Conservation (phyloP, 495 filamentous ascomycete species). For the Lasiosphaeria miniovina region DNA sequence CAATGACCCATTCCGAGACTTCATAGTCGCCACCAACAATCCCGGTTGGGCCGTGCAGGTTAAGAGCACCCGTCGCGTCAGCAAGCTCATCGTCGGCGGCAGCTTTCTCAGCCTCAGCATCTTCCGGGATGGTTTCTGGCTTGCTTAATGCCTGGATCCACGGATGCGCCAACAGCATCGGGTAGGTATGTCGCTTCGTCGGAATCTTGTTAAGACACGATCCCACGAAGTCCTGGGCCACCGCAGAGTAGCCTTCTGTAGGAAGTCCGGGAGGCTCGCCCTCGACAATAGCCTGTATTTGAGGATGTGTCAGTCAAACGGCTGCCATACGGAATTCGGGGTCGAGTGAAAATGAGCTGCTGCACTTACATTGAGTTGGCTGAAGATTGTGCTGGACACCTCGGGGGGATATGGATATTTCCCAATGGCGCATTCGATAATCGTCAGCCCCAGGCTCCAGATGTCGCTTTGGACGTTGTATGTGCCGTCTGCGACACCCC, state of each 20-base stretch:
- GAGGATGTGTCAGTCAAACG: constrained; percentile 7
- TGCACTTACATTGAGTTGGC: constrained; percentile 85
- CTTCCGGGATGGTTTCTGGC: constrained; percentile 77
- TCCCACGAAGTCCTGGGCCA: constrained; percentile 81
- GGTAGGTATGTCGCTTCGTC: constrained; percentile 84
- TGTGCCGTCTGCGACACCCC: constrained; percentile 70
- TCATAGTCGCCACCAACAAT: constrained; percentile 61
- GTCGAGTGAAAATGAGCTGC: not conserved
- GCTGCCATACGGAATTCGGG: not conserved
- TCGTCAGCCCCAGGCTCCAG: constrained; percentile 90
- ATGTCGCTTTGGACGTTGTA: constrained; percentile 99
- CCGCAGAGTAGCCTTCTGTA: constrained; percentile 67
- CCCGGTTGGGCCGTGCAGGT: constrained; percentile 38
- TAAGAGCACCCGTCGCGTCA: constrained; percentile 41
- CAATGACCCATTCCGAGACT: constrained; percentile 80
- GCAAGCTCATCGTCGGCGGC: constrained; percentile 47
- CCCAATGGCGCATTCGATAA: constrained; percentile 96
- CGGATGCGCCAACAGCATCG: constrained; percentile 80
- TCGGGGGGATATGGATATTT: constrained; percentile 96
- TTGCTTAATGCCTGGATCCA: constrained; percentile 81
- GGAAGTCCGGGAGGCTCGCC: constrained; percentile 89
- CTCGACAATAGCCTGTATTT: constrained; percentile 85
- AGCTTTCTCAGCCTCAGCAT: constrained; percentile 60
- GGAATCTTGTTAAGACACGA: constrained; percentile 92
- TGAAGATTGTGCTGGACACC: constrained; percentile 98